Percentiles rank a stretch among this genome's conserved stretches.
Conservation (phyloP, 2,329 filamentous ascomycete genomes). For the Penicillium sp. region DNA sequence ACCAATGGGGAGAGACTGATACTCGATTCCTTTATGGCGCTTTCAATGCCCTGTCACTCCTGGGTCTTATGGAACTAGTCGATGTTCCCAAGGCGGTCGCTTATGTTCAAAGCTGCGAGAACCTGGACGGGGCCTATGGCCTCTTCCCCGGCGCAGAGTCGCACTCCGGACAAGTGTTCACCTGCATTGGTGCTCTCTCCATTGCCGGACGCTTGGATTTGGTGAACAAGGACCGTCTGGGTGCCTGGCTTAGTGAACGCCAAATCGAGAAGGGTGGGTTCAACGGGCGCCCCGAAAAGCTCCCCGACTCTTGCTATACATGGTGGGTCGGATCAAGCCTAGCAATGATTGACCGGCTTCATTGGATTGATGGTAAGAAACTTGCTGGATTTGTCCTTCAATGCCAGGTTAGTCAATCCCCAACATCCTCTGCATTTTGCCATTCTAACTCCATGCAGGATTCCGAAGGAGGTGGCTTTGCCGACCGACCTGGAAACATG, state of each 20-base stretch:
- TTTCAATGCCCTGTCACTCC: constrained; percentile 82
- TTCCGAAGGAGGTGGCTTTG: constrained; percentile 76
- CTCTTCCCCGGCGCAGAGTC: constrained; percentile 88
- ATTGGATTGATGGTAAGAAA: constrained; percentile 89
- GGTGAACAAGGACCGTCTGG: constrained; percentile 78
- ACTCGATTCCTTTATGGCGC: constrained; percentile 92
- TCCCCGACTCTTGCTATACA: constrained; percentile 96
- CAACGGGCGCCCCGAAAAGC: constrained; percentile 92
- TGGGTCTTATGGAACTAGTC: constrained; percentile 70
- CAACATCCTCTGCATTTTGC: background rate
- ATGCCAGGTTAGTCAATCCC: constrained; percentile 62
- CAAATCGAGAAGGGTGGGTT: constrained; percentile 84
- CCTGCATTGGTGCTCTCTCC: constrained; percentile 81
- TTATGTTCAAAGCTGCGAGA: constrained; percentile 79
- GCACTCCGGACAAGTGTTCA: constrained; percentile 93
- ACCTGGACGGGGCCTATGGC: constrained; percentile 94
- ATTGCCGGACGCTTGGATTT: constrained; percentile 81
- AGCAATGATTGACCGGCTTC: constrained; percentile 79
- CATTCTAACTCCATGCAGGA: constrained; percentile 53
- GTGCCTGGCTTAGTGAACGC: constrained; percentile 88
- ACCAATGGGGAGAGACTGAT: constrained; percentile 95
- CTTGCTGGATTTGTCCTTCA: constrained; percentile 78
- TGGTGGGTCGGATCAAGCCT: constrained; percentile 98
- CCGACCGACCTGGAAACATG: constrained; percentile 89
- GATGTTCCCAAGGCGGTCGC: constrained; percentile 77